Evolutionary conservation across 371 early-diverging fungal genomes (phyloP).

Genomic region (Fennellomyces sp.): DNA sequence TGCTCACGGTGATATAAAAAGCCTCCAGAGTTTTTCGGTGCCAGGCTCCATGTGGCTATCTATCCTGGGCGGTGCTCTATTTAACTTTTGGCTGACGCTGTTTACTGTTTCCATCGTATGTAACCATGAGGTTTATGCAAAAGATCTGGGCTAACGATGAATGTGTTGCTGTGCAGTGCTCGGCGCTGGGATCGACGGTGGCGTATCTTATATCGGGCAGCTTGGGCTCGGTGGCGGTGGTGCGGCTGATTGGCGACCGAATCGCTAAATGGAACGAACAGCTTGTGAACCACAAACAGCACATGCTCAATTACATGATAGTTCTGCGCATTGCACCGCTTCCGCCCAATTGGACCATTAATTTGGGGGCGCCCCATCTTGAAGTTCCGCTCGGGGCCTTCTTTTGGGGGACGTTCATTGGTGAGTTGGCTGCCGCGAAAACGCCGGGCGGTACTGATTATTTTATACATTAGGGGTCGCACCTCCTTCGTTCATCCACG

Average conservation of each 20-base stretch:
- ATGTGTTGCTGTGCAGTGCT: slow-evolving; percentile 51
- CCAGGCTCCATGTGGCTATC: slow-evolving; percentile 75
- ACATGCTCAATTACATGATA: slow-evolving; percentile 68
- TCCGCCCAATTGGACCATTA: slow-evolving; percentile 69
- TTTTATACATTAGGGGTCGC: slow-evolving; percentile 45
- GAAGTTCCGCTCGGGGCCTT: slow-evolving; percentile 54
- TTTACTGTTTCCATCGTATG: slow-evolving; percentile 59
- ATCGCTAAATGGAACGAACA: slow-evolving; percentile 66
- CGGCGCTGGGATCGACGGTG: slow-evolving; percentile 62
- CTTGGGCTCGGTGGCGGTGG: slow-evolving; percentile 57
- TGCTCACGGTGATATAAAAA: too few relatives aligned
- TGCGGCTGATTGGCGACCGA: slow-evolving; percentile 54
- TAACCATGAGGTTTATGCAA: too few relatives aligned
- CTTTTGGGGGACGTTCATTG: slow-evolving; percentile 58
- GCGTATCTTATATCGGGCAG: slow-evolving; percentile 60
- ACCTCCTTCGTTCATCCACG: slow-evolving; percentile 66
- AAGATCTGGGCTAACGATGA: too few relatives aligned
- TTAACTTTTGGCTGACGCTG: slow-evolving; percentile 60
- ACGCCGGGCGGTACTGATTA: too few relatives aligned
- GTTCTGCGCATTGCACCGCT: slow-evolving; percentile 60
- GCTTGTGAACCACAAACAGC: slow-evolving; percentile 58
- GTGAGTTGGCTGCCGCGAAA: slow-evolving; percentile 33
- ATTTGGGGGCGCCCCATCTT: slow-evolving; percentile 67
- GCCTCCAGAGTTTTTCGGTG: slow-evolving; percentile 69
- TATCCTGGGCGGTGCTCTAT: slow-evolving; percentile 65